Base-by-base conservation (phyloP, 257 asterid species). In the Henckelia pumila region DNA sequence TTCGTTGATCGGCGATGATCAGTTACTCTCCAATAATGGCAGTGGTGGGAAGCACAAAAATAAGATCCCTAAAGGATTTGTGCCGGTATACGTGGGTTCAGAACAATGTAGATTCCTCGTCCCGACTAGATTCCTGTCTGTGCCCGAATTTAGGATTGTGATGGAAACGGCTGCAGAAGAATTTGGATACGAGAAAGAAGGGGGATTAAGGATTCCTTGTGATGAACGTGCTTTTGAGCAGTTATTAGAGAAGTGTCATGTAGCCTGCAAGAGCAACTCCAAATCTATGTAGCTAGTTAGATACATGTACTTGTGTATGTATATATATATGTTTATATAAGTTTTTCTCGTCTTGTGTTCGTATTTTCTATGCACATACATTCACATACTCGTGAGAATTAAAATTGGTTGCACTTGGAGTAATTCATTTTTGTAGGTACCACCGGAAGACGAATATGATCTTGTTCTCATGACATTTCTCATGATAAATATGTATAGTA, bases 161-260 rank as follows among this genome's bases (percentile, higher is more conserved):
- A 59, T 73, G 77, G 73, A 73, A 1, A 53, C 20, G 32, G 59
- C 71, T 4, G 77, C 72, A 0, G 73, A 73, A 30, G 73, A 73
- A 67, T 73, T 65, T 25, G 77, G 77, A 44, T 73, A 67, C 66
- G 69, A 66, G 63, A 67, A 73, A 19, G 69, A 73, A 55, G 77
- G 77, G 0, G 77, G 73, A n/a, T 67, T 67, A 49, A 73, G 73
- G 50, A 67, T 73, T 63, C 72, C 77, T 30, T 73, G 73, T 67
- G 77, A 73, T 21, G 77, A 73, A 67, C 73, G 59, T 10, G 73
- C 67, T 49, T 73, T 67, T 25, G 73, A 66, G 68, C 40, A 50
- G 20, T 29, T 73, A 62, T 16, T 73, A 60, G 67, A 62, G 33
- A 67, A 26, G 19, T 73, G 77, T 62, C 60, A 23, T 6, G 59